phyloP scores from a whole-genome alignment of 176 grass and related monocot genomes.

The Carex scoparia region DNA sequence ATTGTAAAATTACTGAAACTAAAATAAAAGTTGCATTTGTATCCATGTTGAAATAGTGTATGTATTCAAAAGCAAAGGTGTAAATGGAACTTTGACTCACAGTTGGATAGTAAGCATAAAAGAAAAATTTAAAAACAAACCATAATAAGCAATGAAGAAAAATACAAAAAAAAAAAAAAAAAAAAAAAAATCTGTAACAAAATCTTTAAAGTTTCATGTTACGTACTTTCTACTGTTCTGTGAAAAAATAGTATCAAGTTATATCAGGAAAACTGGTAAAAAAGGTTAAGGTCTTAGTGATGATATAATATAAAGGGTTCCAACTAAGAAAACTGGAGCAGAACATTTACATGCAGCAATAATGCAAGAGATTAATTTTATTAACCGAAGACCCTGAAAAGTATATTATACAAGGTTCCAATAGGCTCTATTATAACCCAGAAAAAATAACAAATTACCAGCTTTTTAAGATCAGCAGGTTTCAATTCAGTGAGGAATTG shows the following conservation, averaged over 20 bases:
- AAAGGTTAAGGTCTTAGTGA: neutral
- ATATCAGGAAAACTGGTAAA: neutral
- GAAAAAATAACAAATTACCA: conserved; percentile 10
- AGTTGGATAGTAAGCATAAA: neutral
- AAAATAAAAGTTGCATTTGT: neutral
- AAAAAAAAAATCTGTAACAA: neutral
- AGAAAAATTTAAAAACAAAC: too few species aligned
- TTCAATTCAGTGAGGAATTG: conserved; percentile 1
- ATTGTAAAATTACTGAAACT: neutral
- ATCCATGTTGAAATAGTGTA: neutral
- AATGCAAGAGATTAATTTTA: too few species aligned
- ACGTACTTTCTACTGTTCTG: neutral
- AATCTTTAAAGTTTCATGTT: neutral
- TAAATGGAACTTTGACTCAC: neutral
- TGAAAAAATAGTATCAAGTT: neutral
- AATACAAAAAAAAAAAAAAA: too few species aligned
- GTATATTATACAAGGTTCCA: too few species aligned
- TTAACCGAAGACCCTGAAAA: too few species aligned
- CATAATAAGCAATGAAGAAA: neutral
- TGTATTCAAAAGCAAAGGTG: neutral
- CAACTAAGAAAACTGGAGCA: neutral
- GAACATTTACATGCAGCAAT: neutral
- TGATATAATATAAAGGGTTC: neutral
- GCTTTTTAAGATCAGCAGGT: neutral
- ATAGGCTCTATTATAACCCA: neutral